phyloP scores from a whole-genome alignment of 1,139 yeast genomes.

The Kluyveromyces sp. region DNA sequence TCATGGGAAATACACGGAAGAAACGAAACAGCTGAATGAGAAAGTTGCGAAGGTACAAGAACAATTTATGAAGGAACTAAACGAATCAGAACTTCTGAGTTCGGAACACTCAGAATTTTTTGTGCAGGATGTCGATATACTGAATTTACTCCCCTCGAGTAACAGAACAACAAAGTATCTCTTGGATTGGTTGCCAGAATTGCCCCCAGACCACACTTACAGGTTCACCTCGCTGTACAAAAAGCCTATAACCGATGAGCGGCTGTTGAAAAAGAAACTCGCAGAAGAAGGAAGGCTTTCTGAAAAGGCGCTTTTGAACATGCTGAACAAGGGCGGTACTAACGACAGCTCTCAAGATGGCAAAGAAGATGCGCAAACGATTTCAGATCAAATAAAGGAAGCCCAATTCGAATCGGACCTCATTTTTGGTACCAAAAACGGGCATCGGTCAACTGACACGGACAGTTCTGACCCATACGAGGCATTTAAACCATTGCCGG shows the following conservation, averaged over 20 bases:
- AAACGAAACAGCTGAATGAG: constrained; percentile 14
- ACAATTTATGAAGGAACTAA: constrained; percentile 11
- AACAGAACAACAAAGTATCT: constrained; percentile 46
- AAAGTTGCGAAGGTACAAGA: constrained; percentile 7
- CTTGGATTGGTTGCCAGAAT: constrained; percentile 72
- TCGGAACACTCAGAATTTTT: constrained; percentile 26
- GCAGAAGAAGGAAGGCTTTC: constrained; percentile 77
- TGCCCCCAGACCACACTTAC: constrained; percentile 92
- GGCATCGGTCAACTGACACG: not conserved
- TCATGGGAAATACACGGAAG: constrained; percentile 19
- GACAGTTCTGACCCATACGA: constrained; percentile 7
- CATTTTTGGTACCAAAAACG: constrained; percentile 12
- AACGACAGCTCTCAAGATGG: constrained; percentile 20
- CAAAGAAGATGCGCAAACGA: constrained; percentile 15
- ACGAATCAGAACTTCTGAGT: constrained; percentile 13
- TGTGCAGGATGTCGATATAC: constrained; percentile 45
- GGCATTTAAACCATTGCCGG: constrained; percentile 16
- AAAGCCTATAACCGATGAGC: constrained; percentile 62
- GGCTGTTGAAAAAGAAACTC: constrained; percentile 57
- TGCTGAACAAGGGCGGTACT: constrained; percentile 34
- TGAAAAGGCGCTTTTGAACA: constrained; percentile 63
- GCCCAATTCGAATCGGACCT: constrained; percentile 18
- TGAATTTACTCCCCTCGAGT: constrained; percentile 49
- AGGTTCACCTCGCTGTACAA: constrained; percentile 65
- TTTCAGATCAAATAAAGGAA: constrained; percentile 17